Evolutionary conservation across 148 eudicot genomes (phyloP).

Genomic region (Rhododendron griersonianum): DNA sequence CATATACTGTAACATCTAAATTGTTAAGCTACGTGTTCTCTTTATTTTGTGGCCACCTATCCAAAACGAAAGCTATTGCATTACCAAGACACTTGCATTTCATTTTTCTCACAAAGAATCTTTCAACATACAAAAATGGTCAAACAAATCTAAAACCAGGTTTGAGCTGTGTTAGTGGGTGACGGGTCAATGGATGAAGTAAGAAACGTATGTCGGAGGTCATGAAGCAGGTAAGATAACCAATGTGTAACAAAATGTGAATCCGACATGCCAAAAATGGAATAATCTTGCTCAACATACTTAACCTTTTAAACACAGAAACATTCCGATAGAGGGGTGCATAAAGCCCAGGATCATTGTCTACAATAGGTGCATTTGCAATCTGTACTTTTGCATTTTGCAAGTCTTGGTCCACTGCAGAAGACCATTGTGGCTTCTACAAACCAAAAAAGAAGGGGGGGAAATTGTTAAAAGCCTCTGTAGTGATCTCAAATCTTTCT

Average conservation of each 20-base stretch:
- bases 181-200: background rate
- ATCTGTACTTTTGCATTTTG: constrained; percentile 28
- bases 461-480: background rate
- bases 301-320: constrained; percentile 44
- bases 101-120: background rate
- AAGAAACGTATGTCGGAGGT: background rate
- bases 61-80: background rate
- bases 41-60: background rate
- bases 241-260: background rate
- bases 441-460: background rate
- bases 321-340: constrained; percentile 37
- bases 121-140: background rate
- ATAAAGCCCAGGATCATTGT: constrained; percentile 28
- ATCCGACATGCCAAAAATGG: background rate
- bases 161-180: background rate
- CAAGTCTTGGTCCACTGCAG: constrained; percentile 34
- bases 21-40: background rate
- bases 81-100: background rate
- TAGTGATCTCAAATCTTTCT: background rate
- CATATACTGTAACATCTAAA: background rate
- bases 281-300: background rate
- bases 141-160: background rate
- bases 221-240: background rate
- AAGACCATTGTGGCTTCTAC: constrained; percentile 44
- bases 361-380: constrained; percentile 25